Base-by-base conservation (phyloP, 2,329 filamentous ascomycete genomes). In the Arthrobotrys sphaeroides region DNA sequence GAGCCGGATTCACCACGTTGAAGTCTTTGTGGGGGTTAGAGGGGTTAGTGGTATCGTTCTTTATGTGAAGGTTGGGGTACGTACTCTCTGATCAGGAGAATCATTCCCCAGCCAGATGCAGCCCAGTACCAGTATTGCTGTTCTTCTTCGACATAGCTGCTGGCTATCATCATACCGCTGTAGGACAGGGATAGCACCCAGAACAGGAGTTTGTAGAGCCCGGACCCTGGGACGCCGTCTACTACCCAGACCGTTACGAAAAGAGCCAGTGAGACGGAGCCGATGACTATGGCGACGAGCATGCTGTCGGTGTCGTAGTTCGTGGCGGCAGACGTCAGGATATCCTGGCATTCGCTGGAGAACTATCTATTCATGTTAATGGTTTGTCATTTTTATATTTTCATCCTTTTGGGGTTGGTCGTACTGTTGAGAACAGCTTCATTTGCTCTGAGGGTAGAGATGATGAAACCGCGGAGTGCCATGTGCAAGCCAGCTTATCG, bases 61-160 rank as follows among this genome's bases (percentile, higher is more conserved):
- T 47, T 16, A 12, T 33, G 38, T 13, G n/a, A 7, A 16, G 22
- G 22, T 16, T 33, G 5, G 36, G 12, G 55, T 6, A 73, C 68
- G 38, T 82, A 83, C 80, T 84, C 83, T 78, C 84, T 86, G 43
- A 87, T 77, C 31, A 84, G 85, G 10, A 90, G 83, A 28, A 85
- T 84, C 0, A 85, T 83, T 31, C 91, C 81, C 91, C 91, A 96
- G 5, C 88, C 87, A 0, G 90, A 89, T 0, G 90, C 87, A 0
- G 88, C 83, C 93, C 94, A 98, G 83, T 99, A 98, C 95, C 95
- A 99, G 81, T 97, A 97, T 78, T 98, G 93, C 57, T 99, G 95
- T 82, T 99, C 95, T 83, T 99, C 95, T 82, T 99, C 95, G 1
- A 99, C 93, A 82, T 95, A 99, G 80, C 94, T 98, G 81, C 92